Percentiles rank a stretch among this genome's conserved stretches.
These are phyloP conservation scores for Saccharomycodes ludwigii DNA, from an alignment of 805 yeast genomes.

Conservation along the genomic window DNA sequence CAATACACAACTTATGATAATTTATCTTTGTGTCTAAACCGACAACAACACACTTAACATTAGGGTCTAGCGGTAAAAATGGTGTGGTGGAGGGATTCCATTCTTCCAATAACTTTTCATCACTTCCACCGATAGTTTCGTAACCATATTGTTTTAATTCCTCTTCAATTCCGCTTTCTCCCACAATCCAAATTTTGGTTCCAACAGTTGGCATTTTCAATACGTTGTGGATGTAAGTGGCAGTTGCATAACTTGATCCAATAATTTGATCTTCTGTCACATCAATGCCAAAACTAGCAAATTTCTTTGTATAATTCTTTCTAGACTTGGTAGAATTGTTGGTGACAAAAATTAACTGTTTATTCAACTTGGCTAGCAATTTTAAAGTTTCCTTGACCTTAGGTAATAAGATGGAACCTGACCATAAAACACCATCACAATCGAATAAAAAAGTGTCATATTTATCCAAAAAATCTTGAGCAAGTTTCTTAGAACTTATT, in stretches of 20 bases:
- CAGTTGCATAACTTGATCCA: conserved; percentile 86
- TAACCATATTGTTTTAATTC: conserved; percentile 72
- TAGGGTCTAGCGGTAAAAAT: conserved; percentile 47
- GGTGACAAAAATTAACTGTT: conserved; percentile 79
- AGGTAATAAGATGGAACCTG: conserved; percentile 74
- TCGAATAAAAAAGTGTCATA: conserved; percentile 88
- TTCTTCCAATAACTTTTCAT: conserved; percentile 40
- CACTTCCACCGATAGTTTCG: conserved; percentile 71
- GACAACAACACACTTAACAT: conserved; percentile 80
- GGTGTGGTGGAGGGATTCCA: conserved; percentile 47
- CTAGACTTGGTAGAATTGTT: conserved; percentile 93
- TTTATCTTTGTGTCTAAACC: conserved; percentile 72
- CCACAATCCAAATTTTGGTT: conserved; percentile 76
- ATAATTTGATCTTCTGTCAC: conserved; percentile 60
- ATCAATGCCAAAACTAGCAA: conserved; percentile 39
- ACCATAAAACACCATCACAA: conserved; percentile 96
- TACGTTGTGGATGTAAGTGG: conserved; percentile 71
- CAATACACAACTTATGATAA: conserved; percentile 69
- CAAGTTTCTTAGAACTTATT: conserved; percentile 35
- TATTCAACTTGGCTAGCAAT: conserved; percentile 38
- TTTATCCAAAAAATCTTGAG: conserved; percentile 39
- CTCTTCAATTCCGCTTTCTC: conserved; percentile 74
- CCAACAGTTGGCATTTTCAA: conserved; percentile 58
- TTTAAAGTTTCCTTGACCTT: conserved; percentile 63
- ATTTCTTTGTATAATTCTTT: conserved; percentile 60